phyloP scores from a whole-genome alignment of 768 basidiomycete genomes.

The Phlegmacium glaucopus region DNA sequence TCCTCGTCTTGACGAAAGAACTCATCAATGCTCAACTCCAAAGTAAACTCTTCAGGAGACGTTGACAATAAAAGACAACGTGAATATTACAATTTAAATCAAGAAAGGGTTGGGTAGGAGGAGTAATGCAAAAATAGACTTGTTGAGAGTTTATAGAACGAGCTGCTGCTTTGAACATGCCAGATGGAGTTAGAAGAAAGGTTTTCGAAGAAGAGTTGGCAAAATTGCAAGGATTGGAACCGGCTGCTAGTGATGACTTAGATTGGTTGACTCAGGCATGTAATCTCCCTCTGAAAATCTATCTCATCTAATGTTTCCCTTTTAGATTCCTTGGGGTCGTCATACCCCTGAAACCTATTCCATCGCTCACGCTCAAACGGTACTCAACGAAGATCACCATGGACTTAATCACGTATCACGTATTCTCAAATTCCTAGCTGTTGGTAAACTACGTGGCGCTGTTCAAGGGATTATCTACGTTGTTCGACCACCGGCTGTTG shows the following conservation, averaged over 20 bases:
- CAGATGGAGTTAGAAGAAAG: conserved; percentile 83
- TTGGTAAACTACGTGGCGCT: conserved; percentile 90
- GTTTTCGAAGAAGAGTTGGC: conserved; percentile 95
- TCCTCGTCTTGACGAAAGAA: conserved; percentile 97
- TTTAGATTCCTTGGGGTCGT: conserved; percentile 91
- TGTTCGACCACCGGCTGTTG: conserved; percentile 95
- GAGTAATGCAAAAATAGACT: conserved; percentile 90
- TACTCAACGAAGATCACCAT: conserved; percentile 95
- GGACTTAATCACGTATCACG: conserved; percentile 88
- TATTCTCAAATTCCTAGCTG: conserved; percentile 93
- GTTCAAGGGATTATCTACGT: conserved; percentile 97
- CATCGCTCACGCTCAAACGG: conserved; percentile 73
- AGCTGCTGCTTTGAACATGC: conserved; percentile 81
- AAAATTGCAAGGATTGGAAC: conserved; percentile 87
- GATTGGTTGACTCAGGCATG: conserved; percentile 85
- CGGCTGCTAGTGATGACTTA: conserved; percentile 92
- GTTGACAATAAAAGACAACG: conserved; percentile 94
- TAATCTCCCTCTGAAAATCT: too few relatives aligned
- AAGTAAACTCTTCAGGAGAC: conserved; percentile 85
- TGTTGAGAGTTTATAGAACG: conserved; percentile 88
- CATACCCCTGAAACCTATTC: conserved; percentile 93
- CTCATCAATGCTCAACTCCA: conserved; percentile 96
- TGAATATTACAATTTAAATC: conserved; percentile 97
- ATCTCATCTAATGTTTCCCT: not conserved
- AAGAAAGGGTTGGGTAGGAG: conserved; percentile 97